Conservation (phyloP, 2,329 filamentous ascomycete genomes). For the Fusarium beomiforme region DNA sequence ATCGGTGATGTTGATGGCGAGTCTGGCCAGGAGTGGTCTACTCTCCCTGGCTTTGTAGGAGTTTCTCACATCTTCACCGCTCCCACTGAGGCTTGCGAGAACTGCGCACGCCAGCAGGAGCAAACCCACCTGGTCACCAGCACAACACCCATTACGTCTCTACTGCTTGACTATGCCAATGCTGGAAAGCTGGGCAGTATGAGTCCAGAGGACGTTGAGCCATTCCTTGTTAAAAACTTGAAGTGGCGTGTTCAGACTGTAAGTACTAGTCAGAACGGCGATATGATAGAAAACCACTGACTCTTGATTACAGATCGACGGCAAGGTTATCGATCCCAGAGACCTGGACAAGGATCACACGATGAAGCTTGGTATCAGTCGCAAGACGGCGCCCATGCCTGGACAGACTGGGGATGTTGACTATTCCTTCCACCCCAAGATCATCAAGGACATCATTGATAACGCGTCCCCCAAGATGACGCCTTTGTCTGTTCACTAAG, state of each 20-base stretch:
- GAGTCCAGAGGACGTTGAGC: neutral
- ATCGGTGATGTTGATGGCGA: neutral
- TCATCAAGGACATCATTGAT: neutral
- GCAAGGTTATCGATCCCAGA: neutral
- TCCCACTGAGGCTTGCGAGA: neutral
- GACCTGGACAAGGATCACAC: neutral
- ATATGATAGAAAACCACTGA: neutral
- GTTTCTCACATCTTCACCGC: neutral
- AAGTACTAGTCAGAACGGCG: too few species aligned
- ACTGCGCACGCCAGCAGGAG: neutral
- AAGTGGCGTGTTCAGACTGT: neutral
- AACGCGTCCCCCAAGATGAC: neutral
- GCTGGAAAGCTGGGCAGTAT: neutral
- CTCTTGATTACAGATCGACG: neutral
- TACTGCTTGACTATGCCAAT: neutral
- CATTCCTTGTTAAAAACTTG: neutral
- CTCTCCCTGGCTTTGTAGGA: neutral
- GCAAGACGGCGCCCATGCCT: neutral
- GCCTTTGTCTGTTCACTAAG: neutral
- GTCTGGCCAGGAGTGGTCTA: neutral
- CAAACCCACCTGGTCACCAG: neutral
- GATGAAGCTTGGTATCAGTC: neutral
- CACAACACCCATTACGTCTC: neutral
- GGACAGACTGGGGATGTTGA: neutral
- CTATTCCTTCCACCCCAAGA: neutral